Evolutionary conservation across 164 flowering plant species (phyloP).

Genomic region (Taxillus chinensis): DNA sequence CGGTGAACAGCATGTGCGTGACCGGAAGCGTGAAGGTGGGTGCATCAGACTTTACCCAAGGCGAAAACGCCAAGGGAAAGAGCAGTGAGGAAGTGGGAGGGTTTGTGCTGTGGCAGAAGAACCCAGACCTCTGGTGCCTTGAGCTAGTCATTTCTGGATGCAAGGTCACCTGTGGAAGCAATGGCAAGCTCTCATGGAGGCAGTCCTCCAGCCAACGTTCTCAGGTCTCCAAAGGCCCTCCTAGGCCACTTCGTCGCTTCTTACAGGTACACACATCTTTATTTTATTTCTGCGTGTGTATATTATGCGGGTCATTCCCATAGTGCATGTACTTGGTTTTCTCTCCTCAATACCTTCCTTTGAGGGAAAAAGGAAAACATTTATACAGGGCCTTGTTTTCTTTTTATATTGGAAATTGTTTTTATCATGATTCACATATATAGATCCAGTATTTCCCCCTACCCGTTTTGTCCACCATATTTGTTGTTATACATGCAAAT

Average conservation of each 20-base stretch:
- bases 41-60: slow-evolving; percentile 35
- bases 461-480: too few species aligned
- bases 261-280: slow-evolving; percentile 21
- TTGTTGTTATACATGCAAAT: too few species aligned
- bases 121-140: slow-evolving; percentile 37
- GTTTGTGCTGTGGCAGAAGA: slow-evolving; percentile 42
- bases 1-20: slow-evolving; percentile 37
- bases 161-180: slow-evolving; percentile 35
- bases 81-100: slow-evolving; percentile 28
- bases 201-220: slow-evolving; percentile 34
- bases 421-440: too few species aligned
- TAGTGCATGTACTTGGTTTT: too few species aligned
- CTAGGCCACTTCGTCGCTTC: slow-evolving; percentile 39
- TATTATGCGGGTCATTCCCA: too few species aligned
- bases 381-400: too few species aligned
- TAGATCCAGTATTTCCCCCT: too few species aligned
- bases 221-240: slow-evolving; percentile 25
- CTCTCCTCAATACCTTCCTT: too few species aligned
- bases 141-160: slow-evolving; percentile 40
- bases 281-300: too few species aligned
- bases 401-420: too few species aligned
- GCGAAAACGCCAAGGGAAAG: slow-evolving; percentile 11
- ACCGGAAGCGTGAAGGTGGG: slow-evolving; percentile 29
- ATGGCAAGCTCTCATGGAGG: slow-evolving; percentile 35
- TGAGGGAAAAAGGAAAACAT: too few species aligned